A percentile compares a stretch with the other conserved stretches of the same genome.
Conservation (phyloP, 306 rosid species). For the Astragalus glycyphyllos region DNA sequence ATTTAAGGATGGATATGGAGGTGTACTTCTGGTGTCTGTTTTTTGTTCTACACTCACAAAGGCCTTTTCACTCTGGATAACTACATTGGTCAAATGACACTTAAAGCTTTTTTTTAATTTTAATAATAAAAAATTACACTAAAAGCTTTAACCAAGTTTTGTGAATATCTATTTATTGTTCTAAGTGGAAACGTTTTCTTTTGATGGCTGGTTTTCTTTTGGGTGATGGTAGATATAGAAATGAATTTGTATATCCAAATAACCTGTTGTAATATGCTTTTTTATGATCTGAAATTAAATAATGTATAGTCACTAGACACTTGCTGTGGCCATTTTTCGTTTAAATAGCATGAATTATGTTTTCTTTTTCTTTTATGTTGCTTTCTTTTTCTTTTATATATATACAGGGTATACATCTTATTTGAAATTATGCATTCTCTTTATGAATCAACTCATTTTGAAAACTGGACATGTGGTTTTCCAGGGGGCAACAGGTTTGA, state of each 20-base stretch:
- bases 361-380: slow-evolving; percentile 23
- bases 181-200: slow-evolving; percentile 1
- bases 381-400: no score
- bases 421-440: slow-evolving; percentile 15
- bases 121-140: no score
- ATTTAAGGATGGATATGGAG: slow-evolving; percentile 1
- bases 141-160: slow-evolving; percentile 5
- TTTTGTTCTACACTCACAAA: not conserved
- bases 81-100: not conserved
- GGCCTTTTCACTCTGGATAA: not conserved
- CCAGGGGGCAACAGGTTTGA: slow-evolving; percentile 87
- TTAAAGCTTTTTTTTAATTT: no score
- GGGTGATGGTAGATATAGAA: not conserved
- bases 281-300: slow-evolving; percentile 30
- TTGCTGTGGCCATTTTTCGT: slow-evolving; percentile 13
- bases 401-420: not conserved
- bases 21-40: not conserved
- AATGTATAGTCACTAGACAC: slow-evolving; percentile 3
- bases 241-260: not conserved
- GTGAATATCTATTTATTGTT: slow-evolving; percentile 25
- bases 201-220: slow-evolving; percentile 11
- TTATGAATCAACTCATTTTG: slow-evolving; percentile 36
- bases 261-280: not conserved
- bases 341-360: slow-evolving; percentile 13
- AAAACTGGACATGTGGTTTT: slow-evolving; percentile 42